Base-by-base conservation (phyloP, 768 basidiomycete species). In the Boletus reticuloceps region DNA sequence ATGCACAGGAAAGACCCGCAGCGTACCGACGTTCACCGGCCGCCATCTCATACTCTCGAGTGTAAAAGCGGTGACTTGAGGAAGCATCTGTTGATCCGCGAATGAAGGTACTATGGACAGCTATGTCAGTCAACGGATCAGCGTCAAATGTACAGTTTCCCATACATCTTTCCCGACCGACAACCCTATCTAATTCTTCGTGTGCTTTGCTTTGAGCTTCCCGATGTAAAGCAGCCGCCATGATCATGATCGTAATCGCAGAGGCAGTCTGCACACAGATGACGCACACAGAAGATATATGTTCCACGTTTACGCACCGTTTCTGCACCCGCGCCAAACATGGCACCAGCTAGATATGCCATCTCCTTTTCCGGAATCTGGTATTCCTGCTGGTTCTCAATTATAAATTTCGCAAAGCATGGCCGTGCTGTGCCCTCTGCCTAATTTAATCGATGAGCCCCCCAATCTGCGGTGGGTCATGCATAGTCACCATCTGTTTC, bases 181-280 rank as follows among this genome's bases (percentile, higher is more conserved):
- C 64, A 10, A 85, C 75, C 2, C 49, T 50, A 47, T 83, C 83
- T 0, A 86, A 69, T 53, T 86, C 81, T 17, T 77, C 74, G 44
- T 82, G 82, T 1, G 83, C 78, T 29, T 57, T 71, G 2, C 63
- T 65, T 49, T 84, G 82, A 1, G 80, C 73, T 14, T 78, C 74
- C 0, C 81, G 79, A 56, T 80, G 78, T 42, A 72, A 72, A 3
- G 79, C 78, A 10, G 83, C 78, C 2, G 83, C 82, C 72, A 85
- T 75, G 32, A 84, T 70, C n/a, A 72, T 69, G 29, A 84, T 68
- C 40, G 77, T 78, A 46, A 84, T 82, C 0, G 79, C 82, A 4
- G 80, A 77, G 0, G 72, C 69, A 13, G 70, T 71, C 74, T 75
- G 8, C 9, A 39, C 8, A 29, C 29, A 29, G 29, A 29, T 29